Base-by-base conservation (phyloP, 2,329 filamentous ascomycete species). In the Colletotrichum destructivum region DNA sequence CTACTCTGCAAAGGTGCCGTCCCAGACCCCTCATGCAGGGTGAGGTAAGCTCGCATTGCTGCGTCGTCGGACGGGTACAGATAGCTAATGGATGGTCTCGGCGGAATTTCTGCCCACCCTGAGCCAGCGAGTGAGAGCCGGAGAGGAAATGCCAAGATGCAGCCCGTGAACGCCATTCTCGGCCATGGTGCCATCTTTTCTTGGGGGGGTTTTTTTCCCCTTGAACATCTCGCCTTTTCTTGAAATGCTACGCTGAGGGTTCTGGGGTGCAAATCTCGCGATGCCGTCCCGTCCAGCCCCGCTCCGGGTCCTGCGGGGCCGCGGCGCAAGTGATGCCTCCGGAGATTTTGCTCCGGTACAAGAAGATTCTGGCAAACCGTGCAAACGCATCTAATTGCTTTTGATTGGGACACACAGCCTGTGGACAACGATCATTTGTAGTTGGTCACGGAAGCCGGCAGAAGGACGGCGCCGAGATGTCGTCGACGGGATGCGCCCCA, bases 361-460 rank as follows among this genome's bases (percentile, higher is more conserved):
- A 54, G 68, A 71, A 71, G 21, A 54, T 71, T 71, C 64, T 51
- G 59, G 68, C 64, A 68, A 59, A 46, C 38, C 15, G 51, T 26
- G 59, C 13, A 23, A 8, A 5, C 7, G n/a, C 18, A 11, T 42
- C n/a, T 23, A 6, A 23, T 21, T 9, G 6, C n/a, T 42, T 7
- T 15, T 42, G 12, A 40, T 23, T 40, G 3, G 38, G 11, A 15
- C 7, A 31, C 31, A 31, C 31, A 31, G 5, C 31, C 7, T 8
- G 31, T 31, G 31, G 31, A 31, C n/a, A 18, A 18, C 12, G 5
- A 9, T 9, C n/a, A 11, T 16, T n/a, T 12, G 35, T n/a, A 2
- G 35, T 5, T 42, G 12, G 11, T 23, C 12, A 3, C 35, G 5
- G 35, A 56, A 42, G 54, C 35, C 35, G n/a, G n/a, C 40, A 35